Percentiles rank a stretch among this genome's conserved stretches.
These are phyloP conservation scores for Sporothrix brunneoviolacea DNA, from an alignment of 2,329 filamentous ascomycete species.

Conservation along the genomic window DNA sequence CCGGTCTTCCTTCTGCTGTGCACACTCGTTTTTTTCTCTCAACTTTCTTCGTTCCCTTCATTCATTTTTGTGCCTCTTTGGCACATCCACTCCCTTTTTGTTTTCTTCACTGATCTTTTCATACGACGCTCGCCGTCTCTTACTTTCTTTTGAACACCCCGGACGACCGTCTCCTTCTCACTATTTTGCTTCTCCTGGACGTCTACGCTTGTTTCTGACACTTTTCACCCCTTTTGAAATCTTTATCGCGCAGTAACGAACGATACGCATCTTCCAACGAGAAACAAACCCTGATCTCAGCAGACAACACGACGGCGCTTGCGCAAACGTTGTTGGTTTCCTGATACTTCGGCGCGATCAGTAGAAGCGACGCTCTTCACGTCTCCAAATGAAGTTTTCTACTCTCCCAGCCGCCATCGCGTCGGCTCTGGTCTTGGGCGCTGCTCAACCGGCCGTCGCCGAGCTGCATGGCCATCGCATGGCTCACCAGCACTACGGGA, in stretches of 20 bases:
- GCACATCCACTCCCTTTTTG: neutral
- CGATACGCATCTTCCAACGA: too few species aligned
- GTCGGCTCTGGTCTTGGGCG: conserved; percentile 42
- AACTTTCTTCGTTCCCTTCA: neutral
- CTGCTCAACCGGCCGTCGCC: conserved; percentile 32
- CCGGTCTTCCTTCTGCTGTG: neutral
- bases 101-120: neutral
- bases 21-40: neutral
- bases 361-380: too few species aligned
- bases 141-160: neutral
- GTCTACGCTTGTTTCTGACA: too few species aligned
- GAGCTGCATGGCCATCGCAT: conserved; percentile 34
- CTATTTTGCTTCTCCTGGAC: too few species aligned
- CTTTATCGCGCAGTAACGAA: too few species aligned
- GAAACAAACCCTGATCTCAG: too few species aligned
- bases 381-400: conserved; percentile 44
- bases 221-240: too few species aligned
- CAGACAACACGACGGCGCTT: neutral
- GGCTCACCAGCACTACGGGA: conserved; percentile 25
- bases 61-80: neutral
- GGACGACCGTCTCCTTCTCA: too few species aligned
- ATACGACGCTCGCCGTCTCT: neutral
- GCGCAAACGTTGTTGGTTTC: too few species aligned
- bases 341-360: too few species aligned
- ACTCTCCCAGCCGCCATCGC: conserved; percentile 43